phyloP scores from a whole-genome alignment of 2,329 filamentous ascomycete genomes.

The Penicillium fuscoglaucum region DNA sequence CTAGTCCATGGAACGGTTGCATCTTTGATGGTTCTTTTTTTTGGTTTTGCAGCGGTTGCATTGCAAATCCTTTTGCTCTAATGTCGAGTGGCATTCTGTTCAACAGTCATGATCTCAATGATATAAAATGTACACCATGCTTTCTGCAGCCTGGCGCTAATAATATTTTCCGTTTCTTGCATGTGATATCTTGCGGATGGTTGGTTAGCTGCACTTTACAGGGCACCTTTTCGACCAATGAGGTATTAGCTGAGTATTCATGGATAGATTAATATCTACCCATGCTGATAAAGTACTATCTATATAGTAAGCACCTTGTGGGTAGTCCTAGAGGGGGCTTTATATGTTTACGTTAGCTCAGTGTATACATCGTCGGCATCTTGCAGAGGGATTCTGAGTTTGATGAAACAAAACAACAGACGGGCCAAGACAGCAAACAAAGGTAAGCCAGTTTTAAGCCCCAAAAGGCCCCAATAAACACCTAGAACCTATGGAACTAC shows the following conservation, averaged over 20 bases:
- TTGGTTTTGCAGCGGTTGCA: slow-evolving; percentile 12
- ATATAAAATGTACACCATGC: slow-evolving; percentile 28
- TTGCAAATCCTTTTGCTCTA: slow-evolving; percentile 15
- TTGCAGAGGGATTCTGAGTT: background rate
- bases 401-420: background rate
- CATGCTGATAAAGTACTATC: background rate
- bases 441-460: background rate
- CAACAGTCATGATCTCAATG: slow-evolving; percentile 30
- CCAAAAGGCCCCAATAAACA: background rate
- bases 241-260: background rate
- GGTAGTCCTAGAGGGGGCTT: background rate
- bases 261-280: background rate
- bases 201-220: background rate
- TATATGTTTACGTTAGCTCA: background rate
- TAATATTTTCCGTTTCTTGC: background rate
- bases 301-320: background rate
- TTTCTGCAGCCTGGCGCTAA: slow-evolving; percentile 12
- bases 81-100: slow-evolving; percentile 28
- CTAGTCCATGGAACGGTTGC: slow-evolving; percentile 15
- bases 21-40: slow-evolving; percentile 19
- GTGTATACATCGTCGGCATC: background rate
- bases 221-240: background rate
- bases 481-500: background rate
- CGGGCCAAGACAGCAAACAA: background rate
- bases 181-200: background rate